Base-by-base conservation (phyloP, 2,329 filamentous ascomycete species). In the Aspergillus terreus region DNA sequence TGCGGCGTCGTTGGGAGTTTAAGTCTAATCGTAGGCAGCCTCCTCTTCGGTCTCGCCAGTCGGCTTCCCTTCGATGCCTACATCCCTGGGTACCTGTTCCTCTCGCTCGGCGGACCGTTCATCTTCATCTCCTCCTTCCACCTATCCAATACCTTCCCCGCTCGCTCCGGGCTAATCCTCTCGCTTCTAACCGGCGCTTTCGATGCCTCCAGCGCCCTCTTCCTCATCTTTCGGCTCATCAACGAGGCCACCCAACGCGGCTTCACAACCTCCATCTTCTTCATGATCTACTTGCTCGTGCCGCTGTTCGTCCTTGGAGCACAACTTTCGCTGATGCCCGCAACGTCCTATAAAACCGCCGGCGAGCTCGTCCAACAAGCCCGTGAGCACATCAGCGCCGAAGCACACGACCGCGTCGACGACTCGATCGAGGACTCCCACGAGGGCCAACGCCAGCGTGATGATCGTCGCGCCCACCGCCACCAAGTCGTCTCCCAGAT, bases 41-140 rank as follows among this genome's bases (percentile, higher is more conserved):
- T 88, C 1, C 74, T 91, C 14, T 85, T 96, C 73, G 85, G 86
- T 1, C 86, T 86, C 61, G 86, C 85, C 19, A 69, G 75, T 52
- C 67, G 78, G 7, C 59, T 90, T 2, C 80, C 83, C 0, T 86
- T 92, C 57, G 92, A 96, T 71, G 88, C 82, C 14, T 86, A 87
- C 62, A 80, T 90, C 17, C 75, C 82, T 4, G 88, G 87, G 14
- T 92, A 92, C 68, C 76, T 92, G 19, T 83, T 90, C 50, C 78
- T 94, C 6, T 87, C 88, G 0, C 77, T 92, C 1, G 90, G 88
- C 17, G 90, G 89, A 0, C 87, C 88, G 2, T 92, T 91, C 62
- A 82, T 89, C 47, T 94, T 90, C 70, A 89, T 94, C 51, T 85
- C 88, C 7, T 88, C 86, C 3, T 92, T 92, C 70, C 89, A 94